Conservation (phyloP, 2,329 filamentous ascomycete species). For the Colletotrichum orchidophilum region DNA sequence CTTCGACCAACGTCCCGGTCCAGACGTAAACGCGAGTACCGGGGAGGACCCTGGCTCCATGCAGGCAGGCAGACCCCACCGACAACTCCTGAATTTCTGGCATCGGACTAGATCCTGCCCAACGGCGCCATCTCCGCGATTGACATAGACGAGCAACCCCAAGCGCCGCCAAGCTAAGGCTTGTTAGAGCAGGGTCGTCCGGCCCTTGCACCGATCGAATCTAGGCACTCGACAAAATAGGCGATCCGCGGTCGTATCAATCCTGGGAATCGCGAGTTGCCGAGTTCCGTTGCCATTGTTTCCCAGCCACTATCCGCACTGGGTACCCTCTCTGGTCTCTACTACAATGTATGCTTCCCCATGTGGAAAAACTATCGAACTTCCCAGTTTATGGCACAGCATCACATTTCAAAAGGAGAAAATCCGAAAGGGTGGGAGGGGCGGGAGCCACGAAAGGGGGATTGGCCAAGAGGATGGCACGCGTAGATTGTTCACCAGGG, state of each 20-base stretch:
- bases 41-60: conserved; percentile 7
- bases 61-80: neutral
- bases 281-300: conserved; percentile 31
- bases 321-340: too few relatives aligned
- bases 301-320: neutral
- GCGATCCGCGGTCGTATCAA: neutral
- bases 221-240: neutral
- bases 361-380: neutral
- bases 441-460: neutral
- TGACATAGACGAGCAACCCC: conserved; percentile 12
- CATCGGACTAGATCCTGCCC: neutral
- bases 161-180: conserved; percentile 15
- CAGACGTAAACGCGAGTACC: neutral
- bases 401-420: neutral
- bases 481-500: conserved; percentile 5
- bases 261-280: conserved; percentile 5
- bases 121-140: conserved; percentile 17
- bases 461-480: neutral
- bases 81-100: conserved; percentile 26
- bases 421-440: too few relatives aligned
- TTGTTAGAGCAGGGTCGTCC: conserved; percentile 11
- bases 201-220: conserved; percentile 20
- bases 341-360: too few relatives aligned
- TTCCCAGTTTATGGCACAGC: neutral
- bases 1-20: neutral